phyloP scores from a whole-genome alignment of 2,329 filamentous ascomycete species.

The Phyllosticta paracitricarpa region DNA sequence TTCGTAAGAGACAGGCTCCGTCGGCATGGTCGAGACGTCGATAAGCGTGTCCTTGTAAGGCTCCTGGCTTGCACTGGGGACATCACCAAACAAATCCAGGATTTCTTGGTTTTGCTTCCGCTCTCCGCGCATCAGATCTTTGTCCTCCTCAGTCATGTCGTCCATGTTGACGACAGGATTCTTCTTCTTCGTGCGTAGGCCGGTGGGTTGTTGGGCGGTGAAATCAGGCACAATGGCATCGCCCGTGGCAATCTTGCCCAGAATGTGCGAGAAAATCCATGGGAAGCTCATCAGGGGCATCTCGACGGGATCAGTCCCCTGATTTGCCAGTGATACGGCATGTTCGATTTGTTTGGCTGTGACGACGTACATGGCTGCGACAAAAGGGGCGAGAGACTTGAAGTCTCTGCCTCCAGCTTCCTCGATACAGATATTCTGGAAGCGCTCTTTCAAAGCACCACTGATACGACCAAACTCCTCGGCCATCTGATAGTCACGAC shows the following conservation, averaged over 20 bases:
- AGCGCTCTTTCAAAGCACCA: conserved; percentile 55
- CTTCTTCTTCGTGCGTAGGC: neutral
- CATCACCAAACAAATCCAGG: neutral
- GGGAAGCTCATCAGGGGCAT: conserved; percentile 89
- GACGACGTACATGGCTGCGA: conserved; percentile 79
- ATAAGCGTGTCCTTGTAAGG: neutral
- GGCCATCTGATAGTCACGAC: conserved; percentile 73
- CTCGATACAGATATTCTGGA: conserved; percentile 55
- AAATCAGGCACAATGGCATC: neutral
- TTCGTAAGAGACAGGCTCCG: neutral
- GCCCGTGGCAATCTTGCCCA: conserved; percentile 55
- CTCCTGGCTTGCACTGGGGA: neutral
- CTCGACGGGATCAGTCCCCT: conserved; percentile 44
- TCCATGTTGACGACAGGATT: neutral
- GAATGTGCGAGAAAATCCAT: conserved; percentile 71
- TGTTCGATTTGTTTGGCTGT: conserved; percentile 60
- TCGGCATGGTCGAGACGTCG: neutral
- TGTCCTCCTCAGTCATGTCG: neutral
- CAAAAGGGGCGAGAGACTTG: conserved; percentile 56
- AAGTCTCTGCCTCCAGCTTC: conserved; percentile 50
- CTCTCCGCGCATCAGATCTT: neutral
- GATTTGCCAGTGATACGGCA: conserved; percentile 43
- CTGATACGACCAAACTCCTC: conserved; percentile 70
- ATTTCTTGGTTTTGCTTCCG: neutral
- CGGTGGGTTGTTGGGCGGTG: neutral